Conservation (phyloP, 2,329 filamentous ascomycete species). For the Aureobasidium sp. region DNA sequence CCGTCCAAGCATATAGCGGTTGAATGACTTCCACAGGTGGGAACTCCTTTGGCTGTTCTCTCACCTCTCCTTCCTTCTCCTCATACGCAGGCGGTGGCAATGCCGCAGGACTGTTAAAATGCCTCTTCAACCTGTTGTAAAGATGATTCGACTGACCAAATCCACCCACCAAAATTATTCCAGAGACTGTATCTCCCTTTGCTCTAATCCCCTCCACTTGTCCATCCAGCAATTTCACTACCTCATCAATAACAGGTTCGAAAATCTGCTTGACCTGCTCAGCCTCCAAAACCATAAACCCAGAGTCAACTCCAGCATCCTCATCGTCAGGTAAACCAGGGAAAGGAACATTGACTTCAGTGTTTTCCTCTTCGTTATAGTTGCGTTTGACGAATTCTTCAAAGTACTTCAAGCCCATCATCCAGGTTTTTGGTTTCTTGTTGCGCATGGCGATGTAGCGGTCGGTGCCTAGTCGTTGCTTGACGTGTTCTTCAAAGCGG, state of each 20-base stretch:
- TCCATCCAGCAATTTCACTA: conserved; percentile 34
- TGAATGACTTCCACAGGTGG: conserved; percentile 80
- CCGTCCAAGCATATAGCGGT: conserved; percentile 64
- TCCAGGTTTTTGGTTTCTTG: conserved; percentile 74
- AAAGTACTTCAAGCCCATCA: conserved; percentile 64
- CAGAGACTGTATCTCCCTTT: conserved; percentile 34
- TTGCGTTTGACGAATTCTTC: conserved; percentile 82
- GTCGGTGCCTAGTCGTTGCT: conserved; percentile 36
- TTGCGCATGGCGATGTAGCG: conserved; percentile 65
- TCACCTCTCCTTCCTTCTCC: conserved; percentile 58
- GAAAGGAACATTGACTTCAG: conserved; percentile 69
- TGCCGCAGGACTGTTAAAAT: conserved; percentile 46
- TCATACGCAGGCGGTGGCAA: conserved; percentile 39
- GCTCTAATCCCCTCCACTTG: conserved; percentile 38
- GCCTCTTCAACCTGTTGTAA: conserved; percentile 60
- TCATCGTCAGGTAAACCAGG: conserved; percentile 71
- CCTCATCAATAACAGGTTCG: conserved; percentile 56
- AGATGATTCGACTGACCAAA: conserved; percentile 68
- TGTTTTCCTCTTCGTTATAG: conserved; percentile 63
- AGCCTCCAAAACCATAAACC: conserved; percentile 66
- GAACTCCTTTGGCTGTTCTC: conserved; percentile 74
- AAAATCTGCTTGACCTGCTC: conserved; percentile 54
- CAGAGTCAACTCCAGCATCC: conserved; percentile 64
- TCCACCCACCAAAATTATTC: conserved; percentile 72
- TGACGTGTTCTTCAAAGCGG: conserved; percentile 70